phyloP scores from a whole-genome alignment of 2,329 filamentous ascomycete species.

The Mycosphaerelloides madeirae region DNA sequence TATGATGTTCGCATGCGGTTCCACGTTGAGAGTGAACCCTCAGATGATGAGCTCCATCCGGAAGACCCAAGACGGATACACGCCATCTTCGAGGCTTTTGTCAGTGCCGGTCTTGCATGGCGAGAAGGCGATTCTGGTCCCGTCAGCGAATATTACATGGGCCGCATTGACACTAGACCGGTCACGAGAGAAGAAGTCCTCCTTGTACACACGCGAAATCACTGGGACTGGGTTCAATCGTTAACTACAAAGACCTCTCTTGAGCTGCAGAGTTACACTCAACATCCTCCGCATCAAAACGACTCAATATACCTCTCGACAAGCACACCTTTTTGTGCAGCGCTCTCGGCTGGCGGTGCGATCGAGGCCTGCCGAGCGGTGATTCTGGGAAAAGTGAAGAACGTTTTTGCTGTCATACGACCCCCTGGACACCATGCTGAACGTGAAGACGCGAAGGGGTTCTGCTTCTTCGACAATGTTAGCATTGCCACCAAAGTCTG shows the following conservation, averaged over 20 bases:
- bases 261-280: conserved; percentile 41
- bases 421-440: conserved; percentile 96
- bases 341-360: conserved; percentile 82
- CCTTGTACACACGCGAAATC: conserved; percentile 69
- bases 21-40: conserved; percentile 66
- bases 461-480: conserved; percentile 98
- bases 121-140: conserved; percentile 37
- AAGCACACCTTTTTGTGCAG: conserved; percentile 57
- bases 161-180: conserved; percentile 69
- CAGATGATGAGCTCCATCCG: conserved; percentile 70
- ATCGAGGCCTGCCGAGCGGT: conserved; percentile 97
- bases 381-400: conserved; percentile 76
- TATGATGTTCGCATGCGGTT: conserved; percentile 96
- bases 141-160: conserved; percentile 51
- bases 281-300: conserved; percentile 56
- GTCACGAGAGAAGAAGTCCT: conserved; percentile 77
- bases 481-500: conserved; percentile 87
- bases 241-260: conserved; percentile 40
- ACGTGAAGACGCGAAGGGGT: conserved; percentile 78
- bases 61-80: conserved; percentile 92
- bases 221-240: conserved; percentile 71
- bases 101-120: conserved; percentile 64
- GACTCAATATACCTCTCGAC: conserved; percentile 43
- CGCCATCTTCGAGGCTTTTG: conserved; percentile 86
- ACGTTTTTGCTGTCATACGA: conserved; percentile 90